Evolutionary conservation across 1,284 basidiomycete genomes (phyloP).

Genomic region (Apiotrichum montevideense): DNA sequence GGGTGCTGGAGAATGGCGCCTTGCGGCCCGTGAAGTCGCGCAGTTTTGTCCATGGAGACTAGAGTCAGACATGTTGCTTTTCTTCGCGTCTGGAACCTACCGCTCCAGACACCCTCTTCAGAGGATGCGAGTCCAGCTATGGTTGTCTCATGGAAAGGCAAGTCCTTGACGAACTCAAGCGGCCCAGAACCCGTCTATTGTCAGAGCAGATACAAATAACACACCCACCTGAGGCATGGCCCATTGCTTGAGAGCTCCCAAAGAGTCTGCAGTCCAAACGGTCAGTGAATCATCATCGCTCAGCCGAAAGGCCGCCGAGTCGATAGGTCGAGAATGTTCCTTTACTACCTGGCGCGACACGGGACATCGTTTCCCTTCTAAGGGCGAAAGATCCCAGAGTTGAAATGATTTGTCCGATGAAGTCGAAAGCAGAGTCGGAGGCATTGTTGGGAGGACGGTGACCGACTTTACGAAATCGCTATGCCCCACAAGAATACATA

Average conservation of each 20-base stretch:
- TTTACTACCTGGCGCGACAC: conserved; percentile 52
- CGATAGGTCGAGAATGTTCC: conserved; percentile 25
- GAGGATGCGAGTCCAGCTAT: conserved; percentile 58
- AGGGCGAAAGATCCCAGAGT: conserved; percentile 61
- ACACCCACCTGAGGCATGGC: conserved; percentile 14
- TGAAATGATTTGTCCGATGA: conserved; percentile 85
- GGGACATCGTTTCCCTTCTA: conserved; percentile 53
- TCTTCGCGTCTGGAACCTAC: conserved; percentile 49
- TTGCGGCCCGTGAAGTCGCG: conserved; percentile 54
- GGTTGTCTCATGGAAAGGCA: conserved; percentile 48
- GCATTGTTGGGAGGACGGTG: conserved; percentile 56
- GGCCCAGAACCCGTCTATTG: background rate
- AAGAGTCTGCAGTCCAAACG: conserved; percentile 75
- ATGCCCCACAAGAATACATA: conserved; percentile 72
- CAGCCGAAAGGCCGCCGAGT: conserved; percentile 41
- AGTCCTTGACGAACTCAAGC: conserved; percentile 22
- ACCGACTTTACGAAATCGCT: conserved; percentile 80
- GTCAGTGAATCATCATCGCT: conserved; percentile 21
- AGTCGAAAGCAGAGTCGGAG: conserved; percentile 67
- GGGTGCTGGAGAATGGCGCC: conserved; percentile 55
- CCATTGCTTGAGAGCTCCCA: conserved; percentile 65
- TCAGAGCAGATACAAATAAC: background rate
- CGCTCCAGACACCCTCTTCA: conserved; percentile 72
- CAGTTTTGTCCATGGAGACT: conserved; percentile 83
- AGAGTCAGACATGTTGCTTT: background rate